Evolutionary conservation across 73 alveolate genomes (phyloP).

Genomic region (Paramecium primaurelia): DNA sequence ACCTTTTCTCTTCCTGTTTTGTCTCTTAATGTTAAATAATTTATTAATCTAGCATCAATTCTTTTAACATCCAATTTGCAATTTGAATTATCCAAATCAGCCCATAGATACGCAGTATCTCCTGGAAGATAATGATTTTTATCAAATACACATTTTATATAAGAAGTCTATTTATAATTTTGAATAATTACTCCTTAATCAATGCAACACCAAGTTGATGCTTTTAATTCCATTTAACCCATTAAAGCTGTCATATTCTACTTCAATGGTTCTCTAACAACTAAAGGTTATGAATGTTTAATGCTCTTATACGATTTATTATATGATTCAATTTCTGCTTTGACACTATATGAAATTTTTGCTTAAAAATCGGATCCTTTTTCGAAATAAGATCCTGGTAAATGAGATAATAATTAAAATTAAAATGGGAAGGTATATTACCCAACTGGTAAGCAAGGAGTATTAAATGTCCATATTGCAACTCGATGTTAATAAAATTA

Average conservation of each 20-base stretch:
- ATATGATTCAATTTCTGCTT: slow-evolving; percentile 43
- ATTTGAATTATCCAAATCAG: slow-evolving; percentile 57
- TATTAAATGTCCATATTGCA: background rate
- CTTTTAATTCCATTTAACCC: slow-evolving; percentile 58
- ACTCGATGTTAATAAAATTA: slow-evolving; percentile 9
- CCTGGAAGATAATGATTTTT: slow-evolving; percentile 57
- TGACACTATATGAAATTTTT: slow-evolving; percentile 32
- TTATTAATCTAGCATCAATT: background rate
- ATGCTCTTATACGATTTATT: background rate
- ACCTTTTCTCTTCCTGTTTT: slow-evolving; percentile 29
- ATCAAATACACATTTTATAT: slow-evolving; percentile 50
- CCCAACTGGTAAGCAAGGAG: background rate
- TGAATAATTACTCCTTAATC: slow-evolving; percentile 18
- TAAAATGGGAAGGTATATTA: slow-evolving; percentile 28
- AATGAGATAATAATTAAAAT: background rate
- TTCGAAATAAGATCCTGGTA: slow-evolving; percentile 52
- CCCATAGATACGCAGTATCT: slow-evolving; percentile 52
- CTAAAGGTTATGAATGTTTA: slow-evolving; percentile 17
- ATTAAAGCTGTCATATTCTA: background rate
- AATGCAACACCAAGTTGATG: slow-evolving; percentile 49
- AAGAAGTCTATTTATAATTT: background rate
- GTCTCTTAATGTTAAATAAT: slow-evolving; percentile 32
- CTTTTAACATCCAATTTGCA: slow-evolving; percentile 31
- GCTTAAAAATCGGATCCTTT: slow-evolving; percentile 36
- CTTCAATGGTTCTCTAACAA: slow-evolving; percentile 57